phyloP scores from a whole-genome alignment of 2,329 filamentous ascomycete species.

The Pezicula carpinea region DNA sequence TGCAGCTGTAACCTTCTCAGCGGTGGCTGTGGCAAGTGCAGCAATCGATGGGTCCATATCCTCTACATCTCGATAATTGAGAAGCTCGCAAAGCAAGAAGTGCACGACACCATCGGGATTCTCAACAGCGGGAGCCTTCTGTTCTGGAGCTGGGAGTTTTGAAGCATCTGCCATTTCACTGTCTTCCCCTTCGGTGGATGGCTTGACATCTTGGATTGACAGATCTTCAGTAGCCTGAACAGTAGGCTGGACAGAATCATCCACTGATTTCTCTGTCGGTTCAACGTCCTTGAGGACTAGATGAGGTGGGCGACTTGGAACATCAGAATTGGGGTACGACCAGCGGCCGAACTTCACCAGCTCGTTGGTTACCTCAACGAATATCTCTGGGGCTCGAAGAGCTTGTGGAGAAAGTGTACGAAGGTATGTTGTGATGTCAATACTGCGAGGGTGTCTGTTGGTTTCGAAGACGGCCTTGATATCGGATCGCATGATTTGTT shows the following conservation, averaged over 20 bases:
- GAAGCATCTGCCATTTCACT: slow-evolving; percentile 59
- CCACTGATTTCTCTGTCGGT: slow-evolving; percentile 12
- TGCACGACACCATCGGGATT: slow-evolving; percentile 94
- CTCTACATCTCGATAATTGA: slow-evolving; percentile 89
- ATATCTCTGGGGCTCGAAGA: slow-evolving; percentile 76
- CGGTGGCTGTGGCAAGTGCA: background rate
- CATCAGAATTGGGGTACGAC: slow-evolving; percentile 32
- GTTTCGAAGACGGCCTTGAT: slow-evolving; percentile 72
- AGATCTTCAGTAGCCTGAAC: slow-evolving; percentile 30
- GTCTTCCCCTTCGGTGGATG: slow-evolving; percentile 53
- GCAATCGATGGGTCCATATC: slow-evolving; percentile 62
- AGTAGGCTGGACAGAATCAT: slow-evolving; percentile 27
- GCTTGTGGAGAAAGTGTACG: slow-evolving; percentile 75
- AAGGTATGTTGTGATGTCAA: slow-evolving; percentile 70
- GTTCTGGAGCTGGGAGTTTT: slow-evolving; percentile 57
- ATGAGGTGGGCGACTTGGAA: slow-evolving; percentile 38
- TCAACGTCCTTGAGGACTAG: slow-evolving; percentile 25
- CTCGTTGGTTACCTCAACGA: slow-evolving; percentile 84
- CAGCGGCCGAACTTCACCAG: slow-evolving; percentile 70
- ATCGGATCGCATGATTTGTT: slow-evolving; percentile 87
- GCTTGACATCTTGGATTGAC: slow-evolving; percentile 47
- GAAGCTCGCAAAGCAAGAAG: slow-evolving; percentile 85
- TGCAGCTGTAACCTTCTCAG: slow-evolving; percentile 12
- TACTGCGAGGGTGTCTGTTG: slow-evolving; percentile 44
- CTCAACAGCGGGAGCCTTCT: slow-evolving; percentile 80